Percentiles rank a stretch among this genome's conserved stretches.
phyloP scores from a whole-genome alignment of 2,329 filamentous ascomycete genomes.

The Thielaviopsis punctulata region DNA sequence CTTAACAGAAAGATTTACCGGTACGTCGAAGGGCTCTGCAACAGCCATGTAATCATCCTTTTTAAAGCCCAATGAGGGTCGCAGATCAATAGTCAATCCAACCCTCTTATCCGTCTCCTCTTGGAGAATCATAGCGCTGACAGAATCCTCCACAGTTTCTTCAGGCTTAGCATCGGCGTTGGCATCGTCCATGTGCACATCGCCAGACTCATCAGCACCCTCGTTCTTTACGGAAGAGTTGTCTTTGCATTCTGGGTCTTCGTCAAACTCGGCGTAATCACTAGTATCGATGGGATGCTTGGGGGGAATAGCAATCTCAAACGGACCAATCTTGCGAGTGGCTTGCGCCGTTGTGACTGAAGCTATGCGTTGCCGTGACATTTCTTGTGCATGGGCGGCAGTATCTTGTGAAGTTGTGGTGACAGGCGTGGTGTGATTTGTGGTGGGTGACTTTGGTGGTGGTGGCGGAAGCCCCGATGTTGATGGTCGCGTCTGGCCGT shows the following conservation, averaged over 20 bases:
- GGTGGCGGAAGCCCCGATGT: conserved; percentile 12
- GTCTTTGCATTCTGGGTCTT: not conserved
- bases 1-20: conserved; percentile 30
- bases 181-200: not conserved
- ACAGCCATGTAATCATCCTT: conserved; percentile 36
- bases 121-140: conserved; percentile 5
- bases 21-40: conserved; percentile 28
- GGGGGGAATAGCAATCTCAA: conserved; percentile 32
- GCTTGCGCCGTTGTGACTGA: conserved; percentile 11
- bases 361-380: conserved; percentile 7
- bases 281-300: conserved; percentile 24
- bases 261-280: conserved; percentile 19
- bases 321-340: conserved; percentile 20
- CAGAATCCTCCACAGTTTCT: conserved; percentile 1
- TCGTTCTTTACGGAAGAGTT: not conserved
- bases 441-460: conserved; percentile 5
- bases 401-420: not conserved
- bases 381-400: conserved; percentile 1
- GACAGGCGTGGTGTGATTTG: not conserved
- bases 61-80: conserved; percentile 24
- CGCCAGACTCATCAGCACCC: not conserved
- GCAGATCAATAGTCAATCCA: conserved; percentile 32
- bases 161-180: conserved; percentile 1
- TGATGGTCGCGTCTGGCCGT: conserved; percentile 4
- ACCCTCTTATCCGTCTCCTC: conserved; percentile 4